Conservation (phyloP, 805 yeast species). For the Candida maltosa region DNA sequence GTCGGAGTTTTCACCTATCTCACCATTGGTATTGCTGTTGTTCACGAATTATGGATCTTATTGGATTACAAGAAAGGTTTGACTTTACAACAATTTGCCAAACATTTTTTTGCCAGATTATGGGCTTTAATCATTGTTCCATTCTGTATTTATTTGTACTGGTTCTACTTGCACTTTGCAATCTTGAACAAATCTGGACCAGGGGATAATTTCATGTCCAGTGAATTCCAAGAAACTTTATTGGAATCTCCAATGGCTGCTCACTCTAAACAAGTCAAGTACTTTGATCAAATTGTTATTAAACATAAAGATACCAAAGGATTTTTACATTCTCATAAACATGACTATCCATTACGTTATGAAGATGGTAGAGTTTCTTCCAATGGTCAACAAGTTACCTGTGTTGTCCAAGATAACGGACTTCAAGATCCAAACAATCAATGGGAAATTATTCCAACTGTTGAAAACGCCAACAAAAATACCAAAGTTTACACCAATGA, state of each 20-base stretch:
- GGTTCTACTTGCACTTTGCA: conserved; percentile 91
- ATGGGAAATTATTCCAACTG: conserved; percentile 80
- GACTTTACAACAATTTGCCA: conserved; percentile 49
- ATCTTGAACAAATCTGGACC: conserved; percentile 86
- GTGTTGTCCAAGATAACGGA: conserved; percentile 42
- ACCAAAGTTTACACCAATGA: conserved; percentile 68
- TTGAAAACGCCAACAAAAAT: conserved; percentile 27
- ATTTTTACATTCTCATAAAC: conserved; percentile 77
- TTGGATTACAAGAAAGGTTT: conserved; percentile 71
- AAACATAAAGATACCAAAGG: conserved; percentile 79
- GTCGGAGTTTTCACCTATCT: conserved; percentile 92
- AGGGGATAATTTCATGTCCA: conserved; percentile 93
- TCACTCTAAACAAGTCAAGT: conserved; percentile 69
- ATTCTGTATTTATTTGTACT: conserved; percentile 71
- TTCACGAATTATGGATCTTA: conserved; percentile 83
- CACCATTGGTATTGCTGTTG: conserved; percentile 83
- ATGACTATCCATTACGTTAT: conserved; percentile 81
- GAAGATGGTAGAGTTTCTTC: conserved; percentile 96
- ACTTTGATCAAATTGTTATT: conserved; percentile 71
- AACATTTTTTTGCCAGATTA: conserved; percentile 76
- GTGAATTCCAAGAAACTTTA: conserved; percentile 89
- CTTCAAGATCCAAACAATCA: conserved; percentile 61
- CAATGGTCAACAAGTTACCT: conserved; percentile 91
- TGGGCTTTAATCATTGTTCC: conserved; percentile 76
- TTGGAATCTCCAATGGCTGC: conserved; percentile 76